A percentile compares a stretch with the other conserved stretches of the same genome.
These are phyloP conservation scores for Arthroderma sp. DNA, from an alignment of 2,329 filamentous ascomycete genomes.

Conservation along the genomic window DNA sequence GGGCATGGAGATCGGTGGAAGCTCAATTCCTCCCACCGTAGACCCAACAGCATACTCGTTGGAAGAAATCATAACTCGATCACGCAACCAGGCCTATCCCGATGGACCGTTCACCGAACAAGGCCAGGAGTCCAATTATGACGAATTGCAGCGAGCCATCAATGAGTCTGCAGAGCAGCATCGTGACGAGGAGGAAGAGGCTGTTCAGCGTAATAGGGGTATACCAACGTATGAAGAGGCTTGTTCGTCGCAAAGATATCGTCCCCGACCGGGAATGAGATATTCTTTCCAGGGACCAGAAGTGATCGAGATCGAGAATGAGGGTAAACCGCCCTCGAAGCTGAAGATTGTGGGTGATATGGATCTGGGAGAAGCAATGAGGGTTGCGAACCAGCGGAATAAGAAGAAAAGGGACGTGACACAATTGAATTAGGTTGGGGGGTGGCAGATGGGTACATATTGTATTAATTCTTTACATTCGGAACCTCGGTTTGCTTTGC, in stretches of 20 bases:
- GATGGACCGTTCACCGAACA: constrained; percentile 3
- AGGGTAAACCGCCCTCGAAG: constrained; percentile 1
- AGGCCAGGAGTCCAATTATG: constrained; percentile 7
- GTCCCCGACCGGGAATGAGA: constrained; percentile 10
- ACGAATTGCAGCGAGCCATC: constrained; percentile 14
- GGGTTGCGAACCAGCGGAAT: constrained; percentile 12
- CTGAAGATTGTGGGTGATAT: constrained; percentile 15
- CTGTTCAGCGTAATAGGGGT: constrained; percentile 13
- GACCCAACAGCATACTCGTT: constrained; percentile 10
- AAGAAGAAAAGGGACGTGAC: background rate
- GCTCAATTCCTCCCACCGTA: background rate
- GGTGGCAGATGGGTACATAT: background rate
- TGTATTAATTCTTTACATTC: background rate
- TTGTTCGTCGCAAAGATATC: constrained; percentile 10
- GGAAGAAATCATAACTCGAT: constrained; percentile 9
- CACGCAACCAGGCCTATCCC: constrained; percentile 10
- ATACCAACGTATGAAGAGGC: constrained; percentile 16
- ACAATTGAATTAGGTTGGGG: background rate
- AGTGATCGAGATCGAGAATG: background rate
- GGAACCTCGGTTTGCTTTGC: background rate
- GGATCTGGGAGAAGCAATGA: constrained; percentile 16
- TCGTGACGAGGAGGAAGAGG: constrained; percentile 15
- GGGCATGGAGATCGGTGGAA: too few relatives aligned
- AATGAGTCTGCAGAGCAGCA: constrained; percentile 13
- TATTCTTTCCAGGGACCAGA: constrained; percentile 16